Evolutionary conservation across 768 basidiomycete species (phyloP).

Genomic region (Rhizopogon vulgaris): DNA sequence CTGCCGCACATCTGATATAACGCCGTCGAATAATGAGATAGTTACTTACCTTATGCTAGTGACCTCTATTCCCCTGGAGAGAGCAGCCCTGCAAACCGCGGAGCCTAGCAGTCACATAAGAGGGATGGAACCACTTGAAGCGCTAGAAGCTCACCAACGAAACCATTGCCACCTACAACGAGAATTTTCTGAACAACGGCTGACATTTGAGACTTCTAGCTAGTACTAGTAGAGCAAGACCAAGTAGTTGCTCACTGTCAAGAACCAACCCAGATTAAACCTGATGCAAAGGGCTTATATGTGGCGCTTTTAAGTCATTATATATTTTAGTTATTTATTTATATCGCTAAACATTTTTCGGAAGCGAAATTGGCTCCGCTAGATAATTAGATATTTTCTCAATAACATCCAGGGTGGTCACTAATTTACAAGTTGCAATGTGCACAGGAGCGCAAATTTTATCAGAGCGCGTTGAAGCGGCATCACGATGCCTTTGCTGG

Average conservation of each 20-base stretch:
- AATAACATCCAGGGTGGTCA: too few relatives aligned
- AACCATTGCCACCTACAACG: conserved; percentile 98
- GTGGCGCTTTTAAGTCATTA: too few relatives aligned
- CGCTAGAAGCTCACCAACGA: conserved; percentile 61
- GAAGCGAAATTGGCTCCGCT: too few relatives aligned
- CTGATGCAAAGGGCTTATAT: too few relatives aligned
- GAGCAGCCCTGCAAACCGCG: conserved; percentile 83
- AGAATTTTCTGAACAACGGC: conserved; percentile 55
- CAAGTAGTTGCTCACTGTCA: neutral
- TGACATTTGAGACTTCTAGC: neutral
- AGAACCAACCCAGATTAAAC: too few relatives aligned
- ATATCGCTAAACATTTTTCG: too few relatives aligned
- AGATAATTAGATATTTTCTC: too few relatives aligned
- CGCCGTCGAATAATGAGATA: conserved; percentile 1
- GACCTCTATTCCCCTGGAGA: conserved; percentile 79
- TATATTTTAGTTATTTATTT: too few relatives aligned
- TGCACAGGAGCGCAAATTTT: too few relatives aligned
- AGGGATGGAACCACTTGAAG: neutral
- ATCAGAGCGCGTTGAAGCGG: too few relatives aligned
- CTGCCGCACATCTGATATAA: conserved; percentile 31
- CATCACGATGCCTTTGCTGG: too few relatives aligned
- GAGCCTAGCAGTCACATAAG: conserved; percentile 59
- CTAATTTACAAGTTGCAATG: too few relatives aligned
- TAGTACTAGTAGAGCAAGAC: neutral
- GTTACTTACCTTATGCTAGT: conserved; percentile 74